These are phyloP conservation scores for Silene vulgaris DNA, from an alignment of 179 eudicot genomes.

Conservation along the genomic window DNA sequence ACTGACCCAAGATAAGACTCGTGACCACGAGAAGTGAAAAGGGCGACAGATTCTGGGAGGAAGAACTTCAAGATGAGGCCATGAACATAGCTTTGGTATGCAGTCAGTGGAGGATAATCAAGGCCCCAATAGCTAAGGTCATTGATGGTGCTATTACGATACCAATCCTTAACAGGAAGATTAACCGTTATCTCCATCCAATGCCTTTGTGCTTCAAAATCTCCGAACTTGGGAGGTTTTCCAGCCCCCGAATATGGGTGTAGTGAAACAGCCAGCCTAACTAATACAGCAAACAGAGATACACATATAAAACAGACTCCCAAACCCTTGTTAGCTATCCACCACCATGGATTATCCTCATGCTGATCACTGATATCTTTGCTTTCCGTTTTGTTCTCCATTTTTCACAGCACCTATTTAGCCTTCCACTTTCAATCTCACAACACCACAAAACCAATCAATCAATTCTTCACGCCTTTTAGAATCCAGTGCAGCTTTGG, in stretches of 20 bases:
- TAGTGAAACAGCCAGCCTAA: slow-evolving; percentile 63
- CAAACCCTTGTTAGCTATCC: slow-evolving; percentile 47
- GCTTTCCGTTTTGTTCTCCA: slow-evolving; percentile 36
- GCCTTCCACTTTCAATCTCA: slow-evolving; percentile 20
- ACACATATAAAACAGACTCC: slow-evolving; percentile 51
- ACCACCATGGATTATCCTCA: slow-evolving; percentile 49
- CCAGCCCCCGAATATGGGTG: slow-evolving; percentile 88
- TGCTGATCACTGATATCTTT: slow-evolving; percentile 28
- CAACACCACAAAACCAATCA: slow-evolving; percentile 2
- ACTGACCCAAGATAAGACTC: slow-evolving; percentile 89
- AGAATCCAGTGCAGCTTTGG: slow-evolving; percentile 2
- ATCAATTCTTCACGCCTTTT: not conserved
- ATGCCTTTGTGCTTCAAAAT: slow-evolving; percentile 96
- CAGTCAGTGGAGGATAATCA: slow-evolving; percentile 94
- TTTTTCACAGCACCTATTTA: slow-evolving; percentile 15
- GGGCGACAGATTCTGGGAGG: slow-evolving; percentile 69
- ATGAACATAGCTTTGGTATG: slow-evolving; percentile 87
- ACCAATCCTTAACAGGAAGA: slow-evolving; percentile 72
- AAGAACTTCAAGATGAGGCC: slow-evolving; percentile 53
- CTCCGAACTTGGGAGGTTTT: slow-evolving; percentile 77
- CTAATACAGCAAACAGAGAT: slow-evolving; percentile 57
- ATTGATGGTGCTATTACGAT: slow-evolving; percentile 66
- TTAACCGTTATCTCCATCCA: slow-evolving; percentile 99
- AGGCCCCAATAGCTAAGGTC: slow-evolving; percentile 93
- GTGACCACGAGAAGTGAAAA: slow-evolving; percentile 70